A percentile compares a stretch with the other conserved stretches of the same genome.
These are phyloP conservation scores for Thozetella sp. DNA, from an alignment of 495 filamentous ascomycete species.

Conservation along the genomic window DNA sequence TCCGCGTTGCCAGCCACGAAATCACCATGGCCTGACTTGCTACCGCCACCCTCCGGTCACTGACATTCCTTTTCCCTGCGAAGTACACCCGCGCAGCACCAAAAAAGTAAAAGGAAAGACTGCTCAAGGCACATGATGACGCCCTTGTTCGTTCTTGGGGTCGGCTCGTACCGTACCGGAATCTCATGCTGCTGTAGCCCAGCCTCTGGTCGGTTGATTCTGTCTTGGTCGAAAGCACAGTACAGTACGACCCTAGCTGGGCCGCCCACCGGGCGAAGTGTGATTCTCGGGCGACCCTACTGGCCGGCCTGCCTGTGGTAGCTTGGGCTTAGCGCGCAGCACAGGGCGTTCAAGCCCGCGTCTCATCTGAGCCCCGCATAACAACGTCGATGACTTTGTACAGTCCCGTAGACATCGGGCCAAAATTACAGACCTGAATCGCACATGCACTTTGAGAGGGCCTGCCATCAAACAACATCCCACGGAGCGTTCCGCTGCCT, in stretches of 20 bases:
- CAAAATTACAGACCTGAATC: background rate
- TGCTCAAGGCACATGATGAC: no score
- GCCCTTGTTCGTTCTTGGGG: no score
- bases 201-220: no score
- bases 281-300: background rate
- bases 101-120: no score
- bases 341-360: background rate
- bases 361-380: slow-evolving; percentile 2
- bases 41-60: no score
- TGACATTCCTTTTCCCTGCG: no score
- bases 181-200: no score
- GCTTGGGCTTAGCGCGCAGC: background rate
- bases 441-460: background rate
- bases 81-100: no score
- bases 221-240: no score
- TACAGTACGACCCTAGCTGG: background rate
- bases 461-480: background rate
- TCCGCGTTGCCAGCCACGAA: no score
- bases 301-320: background rate
- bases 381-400: background rate
- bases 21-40: no score
- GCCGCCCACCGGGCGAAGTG: background rate
- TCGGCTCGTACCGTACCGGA: no score
- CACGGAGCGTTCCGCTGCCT: background rate
- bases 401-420: background rate